Conservation (phyloP, 495 filamentous ascomycete genomes). For the Eremomyces bilateralis region DNA sequence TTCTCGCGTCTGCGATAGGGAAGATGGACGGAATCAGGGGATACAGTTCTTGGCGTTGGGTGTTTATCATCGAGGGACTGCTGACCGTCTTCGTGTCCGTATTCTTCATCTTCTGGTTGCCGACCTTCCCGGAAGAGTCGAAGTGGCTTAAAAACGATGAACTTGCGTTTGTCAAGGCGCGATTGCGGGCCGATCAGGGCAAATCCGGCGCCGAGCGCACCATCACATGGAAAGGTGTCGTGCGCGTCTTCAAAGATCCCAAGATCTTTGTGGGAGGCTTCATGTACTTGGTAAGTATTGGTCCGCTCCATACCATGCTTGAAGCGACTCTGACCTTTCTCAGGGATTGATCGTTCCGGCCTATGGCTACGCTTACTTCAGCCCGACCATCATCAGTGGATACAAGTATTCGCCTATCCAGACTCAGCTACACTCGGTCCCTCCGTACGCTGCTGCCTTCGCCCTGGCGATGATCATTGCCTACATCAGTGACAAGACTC, state of each 20-base stretch:
- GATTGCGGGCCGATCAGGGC: slow-evolving; percentile 61
- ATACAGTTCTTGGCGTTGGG: slow-evolving; percentile 77
- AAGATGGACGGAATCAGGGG: slow-evolving; percentile 51
- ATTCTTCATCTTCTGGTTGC: slow-evolving; percentile 57
- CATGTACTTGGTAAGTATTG: slow-evolving; percentile 89
- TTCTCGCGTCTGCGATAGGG: slow-evolving; percentile 37
- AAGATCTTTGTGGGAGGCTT: slow-evolving; percentile 58
- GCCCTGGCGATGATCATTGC: slow-evolving; percentile 20
- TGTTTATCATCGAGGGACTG: slow-evolving; percentile 46
- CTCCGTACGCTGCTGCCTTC: slow-evolving; percentile 24
- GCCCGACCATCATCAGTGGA: slow-evolving; percentile 27
- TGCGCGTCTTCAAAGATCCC: slow-evolving; percentile 45
- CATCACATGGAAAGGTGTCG: slow-evolving; percentile 40
- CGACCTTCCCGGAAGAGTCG: slow-evolving; percentile 48
- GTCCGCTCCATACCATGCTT: too few species aligned
- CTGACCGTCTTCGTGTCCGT: slow-evolving; percentile 53
- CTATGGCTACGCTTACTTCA: slow-evolving; percentile 60
- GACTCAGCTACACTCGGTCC: slow-evolving; percentile 28
- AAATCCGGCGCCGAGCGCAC: slow-evolving; percentile 34
- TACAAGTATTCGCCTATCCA: slow-evolving; percentile 24
- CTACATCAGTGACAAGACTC: slow-evolving; percentile 14
- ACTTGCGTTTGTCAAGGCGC: slow-evolving; percentile 45
- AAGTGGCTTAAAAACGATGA: slow-evolving; percentile 58
- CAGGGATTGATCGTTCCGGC: slow-evolving; percentile 75
- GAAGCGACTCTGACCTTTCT: too few species aligned